Percentiles rank a stretch among this genome's conserved stretches.
These are phyloP conservation scores for Trypanosoma lewisi DNA, from an alignment of 208 protist genomes.

Conservation along the genomic window DNA sequence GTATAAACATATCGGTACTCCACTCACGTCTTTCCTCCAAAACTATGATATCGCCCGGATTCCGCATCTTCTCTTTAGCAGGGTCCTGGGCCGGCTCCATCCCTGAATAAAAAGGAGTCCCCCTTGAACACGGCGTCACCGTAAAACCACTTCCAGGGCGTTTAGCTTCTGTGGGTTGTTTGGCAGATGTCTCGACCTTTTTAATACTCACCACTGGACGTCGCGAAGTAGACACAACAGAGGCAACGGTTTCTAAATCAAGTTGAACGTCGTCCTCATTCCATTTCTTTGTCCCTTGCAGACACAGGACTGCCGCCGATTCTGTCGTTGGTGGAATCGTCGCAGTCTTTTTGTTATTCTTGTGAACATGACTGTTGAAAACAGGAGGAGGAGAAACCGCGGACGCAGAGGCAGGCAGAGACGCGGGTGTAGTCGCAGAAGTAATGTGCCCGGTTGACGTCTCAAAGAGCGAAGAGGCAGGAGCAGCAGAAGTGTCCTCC, in stretches of 20 bases:
- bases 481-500: too few relatives aligned
- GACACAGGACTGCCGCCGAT: not conserved
- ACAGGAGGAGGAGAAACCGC: too few relatives aligned
- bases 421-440: too few relatives aligned
- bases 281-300: too few relatives aligned
- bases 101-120: not conserved
- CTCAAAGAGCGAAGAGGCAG: too few relatives aligned
- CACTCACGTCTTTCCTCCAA: slow-evolving; percentile 28
- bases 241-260: slow-evolving; percentile 19
- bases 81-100: not conserved
- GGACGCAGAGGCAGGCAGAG: too few relatives aligned
- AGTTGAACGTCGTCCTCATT: slow-evolving; percentile 22
- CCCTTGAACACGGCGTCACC: not conserved
- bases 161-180: not conserved
- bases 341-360: not conserved
- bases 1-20: slow-evolving; percentile 23
- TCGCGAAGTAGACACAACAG: not conserved
- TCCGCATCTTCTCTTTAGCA: not conserved
- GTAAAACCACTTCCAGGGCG: slow-evolving; percentile 3
- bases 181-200: not conserved
- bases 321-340: not conserved
- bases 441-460: too few relatives aligned
- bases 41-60: not conserved
- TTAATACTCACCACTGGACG: not conserved
- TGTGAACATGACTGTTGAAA: not conserved